Evolutionary conservation across 129 eudicot species (phyloP), one percentile per base, ranked within the genome.

Genomic region (Deinandra increscens): DNA sequence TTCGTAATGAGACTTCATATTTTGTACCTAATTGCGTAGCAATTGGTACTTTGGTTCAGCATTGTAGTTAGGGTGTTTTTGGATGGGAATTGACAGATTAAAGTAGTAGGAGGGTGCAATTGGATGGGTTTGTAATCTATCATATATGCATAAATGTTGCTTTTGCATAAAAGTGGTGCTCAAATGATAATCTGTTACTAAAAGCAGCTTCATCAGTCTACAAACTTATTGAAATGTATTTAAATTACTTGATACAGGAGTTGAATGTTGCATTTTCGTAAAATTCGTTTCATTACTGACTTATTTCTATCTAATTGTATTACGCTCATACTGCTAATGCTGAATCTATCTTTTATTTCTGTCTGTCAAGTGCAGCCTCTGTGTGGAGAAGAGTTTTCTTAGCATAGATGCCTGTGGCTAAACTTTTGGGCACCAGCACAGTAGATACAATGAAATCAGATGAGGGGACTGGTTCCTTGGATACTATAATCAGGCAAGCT

Each of bases 381-480:
- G 60, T 54, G 72, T 70, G 76, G 80, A 78, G 74, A 75, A 76
- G 63, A 58, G 65, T 44, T 70, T 9, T 34, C 56, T 41, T 29
- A 81, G 71, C 62, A 69, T 84, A 82, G 77, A 88, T 91, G 94
- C 82, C 91, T 61, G 69, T 79, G 68, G 78, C 89, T 60, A 84
- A 84, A 72, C 83, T 77, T 63, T 38, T 70, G 70, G 60, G 70
- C 51, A 34, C 75, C 81, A 68, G 79, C 74, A 68, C 79, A 70
- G 61, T 82, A 54, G 83, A 81, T 84, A 81, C 88, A 22, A 84
- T 86, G 97, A 86, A 75, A 69, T 44, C 83, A 65, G 95, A 84
- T 51, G 94, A 82, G 71, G 87, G 84, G 38, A 87, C 77, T 39
- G 85, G 83, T 80, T 68, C 85, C 13, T 71, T 84, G 66, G 97